Percentiles rank a stretch among this genome's conserved stretches.
phyloP scores from a whole-genome alignment of 2,329 filamentous ascomycete species.

The Pestalotiopsis fici region DNA sequence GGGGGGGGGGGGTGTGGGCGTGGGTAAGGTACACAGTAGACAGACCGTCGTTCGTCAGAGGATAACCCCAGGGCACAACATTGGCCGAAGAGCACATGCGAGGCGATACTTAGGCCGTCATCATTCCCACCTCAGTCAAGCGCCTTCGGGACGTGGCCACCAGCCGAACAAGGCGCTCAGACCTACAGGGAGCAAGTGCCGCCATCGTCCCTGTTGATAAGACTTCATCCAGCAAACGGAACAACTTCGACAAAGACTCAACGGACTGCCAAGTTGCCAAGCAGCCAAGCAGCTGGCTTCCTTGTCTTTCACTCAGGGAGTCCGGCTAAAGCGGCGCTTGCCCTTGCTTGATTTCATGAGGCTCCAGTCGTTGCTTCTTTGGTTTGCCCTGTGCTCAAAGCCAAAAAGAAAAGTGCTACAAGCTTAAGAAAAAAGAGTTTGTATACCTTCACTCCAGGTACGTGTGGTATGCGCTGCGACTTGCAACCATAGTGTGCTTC shows the following conservation, averaged over 20 bases:
- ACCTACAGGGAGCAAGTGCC: not conserved
- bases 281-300: not conserved
- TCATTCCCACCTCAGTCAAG: slow-evolving; percentile 1
- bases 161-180: not conserved
- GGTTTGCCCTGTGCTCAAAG: not conserved
- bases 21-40: not conserved
- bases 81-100: not conserved
- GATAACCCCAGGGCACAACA: not conserved
- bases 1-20: not conserved
- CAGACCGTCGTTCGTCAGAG: not conserved
- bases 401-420: not conserved
- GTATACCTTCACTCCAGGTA: too few relatives aligned
- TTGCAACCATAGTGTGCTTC: not conserved
- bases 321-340: not conserved
- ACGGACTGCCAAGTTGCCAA: not conserved
- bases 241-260: not conserved
- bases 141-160: not conserved
- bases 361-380: not conserved
- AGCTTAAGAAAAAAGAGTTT: not conserved
- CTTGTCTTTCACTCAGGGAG: not conserved
- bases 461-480: too few relatives aligned
- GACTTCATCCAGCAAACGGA: not conserved
- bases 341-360: not conserved
- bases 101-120: not conserved
- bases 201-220: slow-evolving; percentile 3